Conservation (phyloP, 495 filamentous ascomycete species). For the Podospora didyma region DNA sequence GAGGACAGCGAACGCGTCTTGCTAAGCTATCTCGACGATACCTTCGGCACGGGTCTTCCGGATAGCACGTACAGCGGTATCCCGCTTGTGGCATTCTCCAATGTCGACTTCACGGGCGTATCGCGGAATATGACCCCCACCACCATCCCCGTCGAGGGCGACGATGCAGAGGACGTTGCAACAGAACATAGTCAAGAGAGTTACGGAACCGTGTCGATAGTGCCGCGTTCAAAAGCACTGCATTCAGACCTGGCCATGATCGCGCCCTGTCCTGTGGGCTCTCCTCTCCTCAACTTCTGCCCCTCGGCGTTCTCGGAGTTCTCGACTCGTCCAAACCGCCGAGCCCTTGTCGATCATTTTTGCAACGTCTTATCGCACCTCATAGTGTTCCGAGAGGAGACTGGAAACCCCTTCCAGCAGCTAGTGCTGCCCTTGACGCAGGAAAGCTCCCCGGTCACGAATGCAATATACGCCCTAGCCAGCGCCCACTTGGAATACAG, state of each 20-base stretch:
- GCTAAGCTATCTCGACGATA: conserved; percentile 20
- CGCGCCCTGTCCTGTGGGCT: conserved; percentile 41
- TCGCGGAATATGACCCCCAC: not conserved
- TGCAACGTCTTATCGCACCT: conserved; percentile 59
- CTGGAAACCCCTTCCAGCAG: conserved; percentile 60
- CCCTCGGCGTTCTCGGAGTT: conserved; percentile 54
- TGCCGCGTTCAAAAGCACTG: conserved; percentile 23
- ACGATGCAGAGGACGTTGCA: not conserved
- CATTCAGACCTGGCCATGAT: conserved; percentile 42
- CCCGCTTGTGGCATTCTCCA: not conserved
- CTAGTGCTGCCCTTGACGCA: conserved; percentile 55
- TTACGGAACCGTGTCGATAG: not conserved
- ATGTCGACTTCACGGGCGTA: conserved; percentile 15
- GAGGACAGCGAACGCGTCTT: conserved; percentile 1
- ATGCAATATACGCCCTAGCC: conserved; percentile 55
- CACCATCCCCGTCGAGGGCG: not conserved
- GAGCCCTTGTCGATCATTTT: conserved; percentile 57
- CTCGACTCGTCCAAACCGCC: conserved; percentile 48
- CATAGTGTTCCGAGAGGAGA: conserved; percentile 60
- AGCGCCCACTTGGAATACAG: conserved; percentile 57
- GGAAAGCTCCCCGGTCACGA: conserved; percentile 48
- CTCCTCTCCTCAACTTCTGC: conserved; percentile 47
- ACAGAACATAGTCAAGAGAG: not conserved
- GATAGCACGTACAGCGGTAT: conserved; percentile 17
- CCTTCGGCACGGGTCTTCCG: conserved; percentile 21